phyloP scores from a whole-genome alignment of 2,329 filamentous ascomycete genomes.

The Scopulariopsis brevicaulis region DNA sequence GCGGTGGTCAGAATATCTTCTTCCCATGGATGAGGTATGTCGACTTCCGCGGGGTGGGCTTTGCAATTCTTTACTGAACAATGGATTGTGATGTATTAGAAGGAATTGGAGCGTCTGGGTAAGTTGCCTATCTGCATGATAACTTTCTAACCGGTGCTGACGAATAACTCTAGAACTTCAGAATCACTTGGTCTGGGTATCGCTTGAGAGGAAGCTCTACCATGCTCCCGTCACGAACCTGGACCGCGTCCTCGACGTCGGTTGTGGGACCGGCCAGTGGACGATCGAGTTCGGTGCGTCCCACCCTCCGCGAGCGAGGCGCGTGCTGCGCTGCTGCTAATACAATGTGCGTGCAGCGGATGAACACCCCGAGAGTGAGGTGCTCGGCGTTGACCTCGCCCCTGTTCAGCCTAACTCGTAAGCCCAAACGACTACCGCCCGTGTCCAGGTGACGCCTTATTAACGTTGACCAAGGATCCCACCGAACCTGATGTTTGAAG shows the following conservation, averaged over 20 bases:
- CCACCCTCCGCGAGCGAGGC: neutral
- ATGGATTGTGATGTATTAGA: neutral
- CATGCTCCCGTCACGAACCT: slow-evolving; percentile 6
- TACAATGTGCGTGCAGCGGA: neutral
- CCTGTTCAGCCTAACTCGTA: slow-evolving; percentile 25
- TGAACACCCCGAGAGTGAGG: slow-evolving; percentile 8
- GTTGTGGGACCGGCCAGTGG: slow-evolving; percentile 36
- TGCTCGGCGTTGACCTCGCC: slow-evolving; percentile 27
- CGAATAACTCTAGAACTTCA: neutral
- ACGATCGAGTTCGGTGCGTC: slow-evolving; percentile 19
- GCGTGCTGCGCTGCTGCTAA: neutral
- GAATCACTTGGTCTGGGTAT: slow-evolving; percentile 7
- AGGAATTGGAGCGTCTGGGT: slow-evolving; percentile 2
- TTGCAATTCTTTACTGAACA: neutral
- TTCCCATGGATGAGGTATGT: slow-evolving; percentile 2
- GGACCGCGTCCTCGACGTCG: slow-evolving; percentile 27
- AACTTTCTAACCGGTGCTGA: neutral
- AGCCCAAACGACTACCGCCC: slow-evolving; percentile 19
- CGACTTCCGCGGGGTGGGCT: neutral
- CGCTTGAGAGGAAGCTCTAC: slow-evolving; percentile 7
- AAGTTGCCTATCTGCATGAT: neutral
- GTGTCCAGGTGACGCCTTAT: slow-evolving; percentile 13
- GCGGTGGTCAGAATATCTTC: neutral
- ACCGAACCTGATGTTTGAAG: slow-evolving; percentile 33
- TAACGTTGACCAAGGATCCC: slow-evolving; percentile 23